phyloP scores from a whole-genome alignment of 2,329 filamentous ascomycete species.

The Diplocarpon rosae region DNA sequence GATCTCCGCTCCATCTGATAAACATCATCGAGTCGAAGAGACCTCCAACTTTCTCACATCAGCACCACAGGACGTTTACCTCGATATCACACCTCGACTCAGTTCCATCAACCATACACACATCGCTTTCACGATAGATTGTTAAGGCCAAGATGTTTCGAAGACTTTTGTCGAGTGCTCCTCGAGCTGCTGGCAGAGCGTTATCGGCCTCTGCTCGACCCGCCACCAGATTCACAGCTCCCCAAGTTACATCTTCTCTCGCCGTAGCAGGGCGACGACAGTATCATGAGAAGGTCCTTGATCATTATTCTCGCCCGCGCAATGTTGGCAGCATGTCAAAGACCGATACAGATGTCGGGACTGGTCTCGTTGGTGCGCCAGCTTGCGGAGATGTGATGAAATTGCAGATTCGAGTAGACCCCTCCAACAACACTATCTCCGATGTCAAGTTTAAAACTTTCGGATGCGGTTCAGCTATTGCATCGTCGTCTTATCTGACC shows the following conservation, averaged over 20 bases:
- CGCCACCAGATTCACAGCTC: slow-evolving; percentile 16
- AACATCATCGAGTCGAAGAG: background rate
- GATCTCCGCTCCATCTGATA: slow-evolving; percentile 1
- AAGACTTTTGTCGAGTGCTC: slow-evolving; percentile 21
- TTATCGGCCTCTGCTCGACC: slow-evolving; percentile 20
- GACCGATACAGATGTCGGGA: slow-evolving; percentile 72
- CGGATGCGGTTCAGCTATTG: slow-evolving; percentile 88
- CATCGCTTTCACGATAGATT: background rate
- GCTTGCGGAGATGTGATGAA: slow-evolving; percentile 93
- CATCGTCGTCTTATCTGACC: slow-evolving; percentile 86
- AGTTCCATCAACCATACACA: background rate
- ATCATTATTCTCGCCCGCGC: slow-evolving; percentile 71
- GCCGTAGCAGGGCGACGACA: slow-evolving; percentile 20
- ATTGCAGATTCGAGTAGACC: slow-evolving; percentile 85
- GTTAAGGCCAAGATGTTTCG: slow-evolving; percentile 23
- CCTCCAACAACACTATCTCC: slow-evolving; percentile 74
- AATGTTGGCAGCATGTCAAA: slow-evolving; percentile 75
- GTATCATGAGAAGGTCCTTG: slow-evolving; percentile 43
- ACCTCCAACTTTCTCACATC: slow-evolving; percentile 1
- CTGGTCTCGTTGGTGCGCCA: slow-evolving; percentile 82
- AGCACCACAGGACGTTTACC: background rate
- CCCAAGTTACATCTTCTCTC: slow-evolving; percentile 18
- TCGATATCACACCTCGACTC: background rate
- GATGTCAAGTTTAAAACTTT: slow-evolving; percentile 99
- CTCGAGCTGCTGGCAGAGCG: slow-evolving; percentile 23